Evolutionary conservation across 768 basidiomycete species (phyloP).

Genomic region (Pleurotus giganteus): DNA sequence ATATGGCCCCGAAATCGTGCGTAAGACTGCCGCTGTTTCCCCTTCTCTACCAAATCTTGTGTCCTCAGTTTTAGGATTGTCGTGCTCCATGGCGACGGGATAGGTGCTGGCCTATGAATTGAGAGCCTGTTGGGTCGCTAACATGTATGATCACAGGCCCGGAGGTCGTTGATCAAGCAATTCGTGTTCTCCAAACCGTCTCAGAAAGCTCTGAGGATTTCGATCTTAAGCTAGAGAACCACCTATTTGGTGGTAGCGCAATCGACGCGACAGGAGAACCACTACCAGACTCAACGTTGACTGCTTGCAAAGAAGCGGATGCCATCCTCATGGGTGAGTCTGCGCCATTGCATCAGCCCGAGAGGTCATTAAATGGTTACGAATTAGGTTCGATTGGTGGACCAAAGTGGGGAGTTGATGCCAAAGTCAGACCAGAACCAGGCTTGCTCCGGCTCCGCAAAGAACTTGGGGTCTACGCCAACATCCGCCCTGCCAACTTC

Average conservation of each 20-base stretch:
- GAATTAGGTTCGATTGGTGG: slow-evolving; percentile 88
- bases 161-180: slow-evolving; percentile 84
- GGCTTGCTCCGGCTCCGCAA: slow-evolving; percentile 90
- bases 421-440: slow-evolving; percentile 87
- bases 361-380: neutral
- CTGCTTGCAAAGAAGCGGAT: slow-evolving; percentile 90
- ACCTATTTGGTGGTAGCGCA: slow-evolving; percentile 89
- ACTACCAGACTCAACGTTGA: slow-evolving; percentile 78
- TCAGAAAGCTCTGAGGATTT: slow-evolving; percentile 60
- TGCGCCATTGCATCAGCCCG: neutral
- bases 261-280: slow-evolving; percentile 89
- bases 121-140: slow-evolving; percentile 8
- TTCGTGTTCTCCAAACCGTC: slow-evolving; percentile 75
- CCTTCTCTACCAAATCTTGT: slow-evolving; percentile 2
- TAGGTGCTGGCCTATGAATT: slow-evolving; percentile 53
- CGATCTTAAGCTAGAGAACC: slow-evolving; percentile 69
- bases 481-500: slow-evolving; percentile 96
- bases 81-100: slow-evolving; percentile 94
- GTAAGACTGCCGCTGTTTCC: slow-evolving; percentile 2
- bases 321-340: slow-evolving; percentile 89
- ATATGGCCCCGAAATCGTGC: slow-evolving; percentile 48
- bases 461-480: slow-evolving; percentile 92
- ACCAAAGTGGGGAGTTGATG: slow-evolving; percentile 96
- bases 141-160: slow-evolving; percentile 54
- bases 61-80: slow-evolving; percentile 76